Evolutionary conservation across 2,329 filamentous ascomycete genomes (phyloP).

Genomic region (Fusarium tricinctum): DNA sequence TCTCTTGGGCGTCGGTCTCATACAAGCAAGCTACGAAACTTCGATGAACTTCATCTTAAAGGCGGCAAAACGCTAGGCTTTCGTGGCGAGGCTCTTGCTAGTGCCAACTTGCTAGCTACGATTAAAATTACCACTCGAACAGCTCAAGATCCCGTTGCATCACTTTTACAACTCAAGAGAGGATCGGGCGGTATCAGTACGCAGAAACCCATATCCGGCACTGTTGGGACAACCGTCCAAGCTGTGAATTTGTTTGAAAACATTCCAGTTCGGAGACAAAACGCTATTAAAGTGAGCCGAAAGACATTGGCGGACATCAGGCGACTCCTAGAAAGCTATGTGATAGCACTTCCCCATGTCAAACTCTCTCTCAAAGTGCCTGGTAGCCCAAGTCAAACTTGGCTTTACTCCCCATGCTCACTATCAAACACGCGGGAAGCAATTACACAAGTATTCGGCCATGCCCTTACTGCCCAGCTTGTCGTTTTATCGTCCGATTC

Average conservation of each 20-base stretch:
- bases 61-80: constrained; percentile 78
- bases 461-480: constrained; percentile 68
- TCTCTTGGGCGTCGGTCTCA: constrained; percentile 75
- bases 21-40: constrained; percentile 79
- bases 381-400: constrained; percentile 66
- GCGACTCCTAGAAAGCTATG: constrained; percentile 73
- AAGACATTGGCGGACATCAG: constrained; percentile 72
- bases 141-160: constrained; percentile 71
- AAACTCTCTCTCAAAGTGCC: constrained; percentile 72
- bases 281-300: constrained; percentile 67
- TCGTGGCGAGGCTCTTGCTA: constrained; percentile 79
- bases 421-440: constrained; percentile 68
- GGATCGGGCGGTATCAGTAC: constrained; percentile 51
- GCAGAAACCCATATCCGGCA: constrained; percentile 61
- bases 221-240: constrained; percentile 77
- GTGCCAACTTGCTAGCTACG: constrained; percentile 70
- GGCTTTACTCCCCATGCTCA: constrained; percentile 72
- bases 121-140: constrained; percentile 75
- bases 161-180: constrained; percentile 60
- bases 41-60: constrained; percentile 71
- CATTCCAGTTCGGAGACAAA: constrained; percentile 74
- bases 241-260: constrained; percentile 70
- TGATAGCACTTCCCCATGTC: constrained; percentile 73
- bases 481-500: constrained; percentile 55
- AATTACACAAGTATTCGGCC: constrained; percentile 73